Evolutionary conservation across 2,329 filamentous ascomycete genomes (phyloP).

Genomic region (Colletotrichum tamarilloi): DNA sequence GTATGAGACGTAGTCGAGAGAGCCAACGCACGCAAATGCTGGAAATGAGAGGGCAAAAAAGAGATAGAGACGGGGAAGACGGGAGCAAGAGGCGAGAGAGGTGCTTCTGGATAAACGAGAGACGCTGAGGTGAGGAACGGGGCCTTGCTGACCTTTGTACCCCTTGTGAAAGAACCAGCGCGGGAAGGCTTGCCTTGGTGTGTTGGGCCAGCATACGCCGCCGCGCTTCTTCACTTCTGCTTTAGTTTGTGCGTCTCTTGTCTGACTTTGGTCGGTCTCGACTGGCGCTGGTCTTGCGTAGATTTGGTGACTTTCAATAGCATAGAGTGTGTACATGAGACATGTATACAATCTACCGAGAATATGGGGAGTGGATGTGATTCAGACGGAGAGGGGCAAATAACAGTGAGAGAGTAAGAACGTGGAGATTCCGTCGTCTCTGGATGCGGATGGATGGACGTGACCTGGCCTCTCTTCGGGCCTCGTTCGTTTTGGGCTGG

Average conservation of each 20-base stretch:
- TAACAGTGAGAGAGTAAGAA: background rate
- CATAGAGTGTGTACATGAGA: background rate
- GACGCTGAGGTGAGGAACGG: slow-evolving; percentile 9
- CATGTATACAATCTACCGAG: background rate
- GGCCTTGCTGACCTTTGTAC: slow-evolving; percentile 21
- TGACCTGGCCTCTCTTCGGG: slow-evolving; percentile 16
- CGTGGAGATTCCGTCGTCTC: background rate
- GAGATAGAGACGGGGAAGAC: background rate
- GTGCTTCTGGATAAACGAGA: background rate
- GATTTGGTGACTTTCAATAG: background rate
- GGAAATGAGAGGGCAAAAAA: background rate
- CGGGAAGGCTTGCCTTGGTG: slow-evolving; percentile 23
- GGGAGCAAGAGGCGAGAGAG: background rate
- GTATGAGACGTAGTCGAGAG: background rate
- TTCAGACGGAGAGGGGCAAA: background rate
- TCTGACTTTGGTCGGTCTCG: slow-evolving; percentile 3
- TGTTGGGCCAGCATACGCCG: background rate
- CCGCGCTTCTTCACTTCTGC: background rate
- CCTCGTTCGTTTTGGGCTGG: slow-evolving; percentile 11
- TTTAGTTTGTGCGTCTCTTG: slow-evolving; percentile 4
- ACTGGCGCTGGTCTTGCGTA: background rate
- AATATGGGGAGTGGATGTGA: background rate
- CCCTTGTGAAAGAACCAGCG: background rate
- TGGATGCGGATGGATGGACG: slow-evolving; percentile 7
- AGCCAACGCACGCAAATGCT: background rate